phyloP scores from a whole-genome alignment of 2,329 filamentous ascomycete species.

The Hawksworthiomyces lignivorus region DNA sequence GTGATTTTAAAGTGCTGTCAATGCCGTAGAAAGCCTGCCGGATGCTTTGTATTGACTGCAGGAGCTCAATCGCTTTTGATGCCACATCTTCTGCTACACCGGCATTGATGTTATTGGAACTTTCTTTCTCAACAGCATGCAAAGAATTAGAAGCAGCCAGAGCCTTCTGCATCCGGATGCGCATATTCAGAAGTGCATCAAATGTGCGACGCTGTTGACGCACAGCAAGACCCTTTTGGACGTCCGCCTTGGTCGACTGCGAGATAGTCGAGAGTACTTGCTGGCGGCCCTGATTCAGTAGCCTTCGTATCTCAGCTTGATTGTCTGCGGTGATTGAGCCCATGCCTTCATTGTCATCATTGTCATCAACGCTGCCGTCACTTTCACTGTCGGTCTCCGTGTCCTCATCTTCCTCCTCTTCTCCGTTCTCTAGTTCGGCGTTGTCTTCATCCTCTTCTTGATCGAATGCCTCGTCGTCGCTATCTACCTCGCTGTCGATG shows the following conservation, averaged over 20 bases:
- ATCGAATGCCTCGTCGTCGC: slow-evolving; percentile 38
- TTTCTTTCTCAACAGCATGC: slow-evolving; percentile 33
- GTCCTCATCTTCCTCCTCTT: slow-evolving; percentile 29
- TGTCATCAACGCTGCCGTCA: slow-evolving; percentile 25
- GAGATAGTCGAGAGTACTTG: slow-evolving; percentile 52
- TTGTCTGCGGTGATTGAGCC: slow-evolving; percentile 25
- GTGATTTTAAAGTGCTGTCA: slow-evolving; percentile 36
- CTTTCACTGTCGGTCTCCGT: slow-evolving; percentile 22
- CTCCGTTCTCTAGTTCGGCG: slow-evolving; percentile 38
- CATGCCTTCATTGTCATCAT: slow-evolving; percentile 28
- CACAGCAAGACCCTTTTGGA: slow-evolving; percentile 78
- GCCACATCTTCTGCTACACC: slow-evolving; percentile 73
- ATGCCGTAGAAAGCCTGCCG: slow-evolving; percentile 48
- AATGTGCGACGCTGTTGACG: slow-evolving; percentile 80
- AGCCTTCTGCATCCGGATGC: slow-evolving; percentile 90
- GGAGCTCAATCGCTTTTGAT: slow-evolving; percentile 53
- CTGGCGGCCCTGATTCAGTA: slow-evolving; percentile 63
- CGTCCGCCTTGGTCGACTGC: slow-evolving; percentile 65
- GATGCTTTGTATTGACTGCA: slow-evolving; percentile 69
- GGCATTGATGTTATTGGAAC: slow-evolving; percentile 17
- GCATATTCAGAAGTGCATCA: slow-evolving; percentile 78
- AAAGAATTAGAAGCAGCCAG: slow-evolving; percentile 76
- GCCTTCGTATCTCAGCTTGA: slow-evolving; percentile 55
- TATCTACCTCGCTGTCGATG: slow-evolving; percentile 24
- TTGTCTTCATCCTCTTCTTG: slow-evolving; percentile 28